These are phyloP conservation scores for Talaromyces sp. DNA, from an alignment of 2,329 filamentous ascomycete genomes.

Conservation along the genomic window DNA sequence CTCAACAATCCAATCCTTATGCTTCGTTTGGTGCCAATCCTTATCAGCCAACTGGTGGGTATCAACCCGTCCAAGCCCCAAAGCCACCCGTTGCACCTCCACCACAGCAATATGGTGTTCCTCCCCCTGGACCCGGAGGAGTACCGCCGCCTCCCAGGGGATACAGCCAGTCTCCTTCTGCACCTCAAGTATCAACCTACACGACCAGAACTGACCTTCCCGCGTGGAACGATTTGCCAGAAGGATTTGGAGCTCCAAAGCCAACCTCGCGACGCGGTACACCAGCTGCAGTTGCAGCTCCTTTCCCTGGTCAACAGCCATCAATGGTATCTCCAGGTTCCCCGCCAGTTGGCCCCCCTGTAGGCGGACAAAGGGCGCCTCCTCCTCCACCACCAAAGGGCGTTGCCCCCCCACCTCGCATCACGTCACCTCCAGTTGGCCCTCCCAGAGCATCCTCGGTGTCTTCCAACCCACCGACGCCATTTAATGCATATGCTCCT, in stretches of 20 bases:
- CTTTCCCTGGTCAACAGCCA: slow-evolving; percentile 66
- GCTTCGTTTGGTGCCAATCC: slow-evolving; percentile 39
- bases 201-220: slow-evolving; percentile 66
- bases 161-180: slow-evolving; percentile 63
- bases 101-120: slow-evolving; percentile 44
- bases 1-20: slow-evolving; percentile 50
- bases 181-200: slow-evolving; percentile 62
- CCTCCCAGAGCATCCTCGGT: slow-evolving; percentile 39
- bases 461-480: slow-evolving; percentile 32
- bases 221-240: slow-evolving; percentile 93
- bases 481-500: slow-evolving; percentile 41
- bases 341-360: slow-evolving; percentile 59
- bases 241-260: slow-evolving; percentile 66
- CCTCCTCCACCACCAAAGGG: slow-evolving; percentile 79
- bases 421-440: slow-evolving; percentile 67
- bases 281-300: slow-evolving; percentile 64
- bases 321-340: slow-evolving; percentile 33
- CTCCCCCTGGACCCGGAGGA: slow-evolving; percentile 43
- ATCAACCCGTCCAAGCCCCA: slow-evolving; percentile 56
- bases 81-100: slow-evolving; percentile 33
- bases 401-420: slow-evolving; percentile 62
- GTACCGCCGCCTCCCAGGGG: slow-evolving; percentile 64
- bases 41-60: slow-evolving; percentile 42
- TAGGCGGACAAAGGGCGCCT: slow-evolving; percentile 61
- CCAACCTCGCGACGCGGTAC: slow-evolving; percentile 70